phyloP scores from a whole-genome alignment of 1,284 basidiomycete genomes.

The Pseudomicrostroma phylloplanum region DNA sequence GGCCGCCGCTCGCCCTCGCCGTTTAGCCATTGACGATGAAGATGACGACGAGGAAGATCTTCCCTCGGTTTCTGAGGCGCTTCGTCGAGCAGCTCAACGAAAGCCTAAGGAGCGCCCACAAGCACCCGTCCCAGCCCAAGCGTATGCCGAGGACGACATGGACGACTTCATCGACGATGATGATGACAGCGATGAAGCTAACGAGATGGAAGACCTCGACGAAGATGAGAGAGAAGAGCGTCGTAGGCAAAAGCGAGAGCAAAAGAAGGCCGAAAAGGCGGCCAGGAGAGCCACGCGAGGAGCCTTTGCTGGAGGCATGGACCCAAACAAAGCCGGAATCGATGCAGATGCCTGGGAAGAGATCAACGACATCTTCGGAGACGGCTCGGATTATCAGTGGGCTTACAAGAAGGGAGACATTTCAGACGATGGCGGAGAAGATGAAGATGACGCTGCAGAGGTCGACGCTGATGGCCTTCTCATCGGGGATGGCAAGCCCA shows the following conservation, averaged over 20 bases:
- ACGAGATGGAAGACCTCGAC: constrained; percentile 41
- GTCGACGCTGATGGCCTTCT: constrained; percentile 22
- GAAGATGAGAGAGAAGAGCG: constrained; percentile 63
- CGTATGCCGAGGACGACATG: constrained; percentile 51
- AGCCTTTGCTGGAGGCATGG: constrained; percentile 67
- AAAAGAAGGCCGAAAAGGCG: constrained; percentile 28
- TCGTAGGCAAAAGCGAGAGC: constrained; percentile 62
- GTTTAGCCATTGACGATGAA: constrained; percentile 40
- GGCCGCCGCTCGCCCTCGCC: constrained; percentile 25
- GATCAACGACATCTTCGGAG: constrained; percentile 92
- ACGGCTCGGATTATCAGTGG: constrained; percentile 94
- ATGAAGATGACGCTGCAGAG: constrained; percentile 50
- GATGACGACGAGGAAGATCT: constrained; percentile 57
- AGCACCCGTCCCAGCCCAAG: not conserved
- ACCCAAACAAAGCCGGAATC: constrained; percentile 31
- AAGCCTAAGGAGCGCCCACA: not conserved
- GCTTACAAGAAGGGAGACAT: constrained; percentile 73
- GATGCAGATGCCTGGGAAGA: constrained; percentile 82
- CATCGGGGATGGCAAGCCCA: not conserved
- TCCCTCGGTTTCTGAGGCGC: constrained; percentile 35
- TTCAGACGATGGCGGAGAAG: constrained; percentile 59
- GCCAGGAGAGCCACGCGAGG: constrained; percentile 33
- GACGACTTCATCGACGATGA: constrained; percentile 78
- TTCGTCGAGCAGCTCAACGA: constrained; percentile 21
- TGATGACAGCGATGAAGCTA: constrained; percentile 48